Base-by-base conservation (phyloP, 768 basidiomycete genomes). In the Rhizopogon vulgaris region DNA sequence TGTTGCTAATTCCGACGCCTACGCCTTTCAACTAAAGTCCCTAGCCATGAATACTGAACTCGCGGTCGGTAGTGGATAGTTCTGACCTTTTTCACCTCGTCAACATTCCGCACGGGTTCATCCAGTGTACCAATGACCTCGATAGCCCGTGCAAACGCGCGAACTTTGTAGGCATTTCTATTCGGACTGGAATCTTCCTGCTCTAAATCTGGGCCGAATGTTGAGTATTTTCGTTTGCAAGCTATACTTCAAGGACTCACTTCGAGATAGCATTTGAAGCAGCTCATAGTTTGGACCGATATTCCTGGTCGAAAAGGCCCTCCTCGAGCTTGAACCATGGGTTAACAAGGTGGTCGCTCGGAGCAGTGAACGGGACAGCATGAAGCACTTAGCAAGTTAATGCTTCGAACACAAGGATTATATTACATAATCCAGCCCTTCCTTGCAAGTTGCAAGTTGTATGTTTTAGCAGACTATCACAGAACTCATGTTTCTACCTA, bases 101-200 rank as follows among this genome's bases (percentile, higher is more conserved):
- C 67, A 34, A 68, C 73, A 6, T 76, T 72, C 39, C 60, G 68
- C 48, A 82, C 70, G 45, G 76, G 75, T 51, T 70, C 62, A 15
- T 75, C 62, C 3, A 79, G 57, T 37, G 65, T 56, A 27, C 64
- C 56, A 40, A 83, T 69, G 28, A 64, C 66, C 7, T 63, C 65
- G 49, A 83, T 78, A 3, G 80, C 80, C 51, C 64, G 71, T 40
- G 66, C 64, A 56, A 77, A 82, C 18, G 80, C 77, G 49, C 72
- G 70, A 15, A 81, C 63, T 67, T 78, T 81, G 68, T 71, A 80
- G 4, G 54, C 53, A 53, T 80, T 82, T n/a, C 66, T 52, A 18
- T 59, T 51, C 3, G 58, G 34, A 11, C 67, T 68, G 6, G 56
- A 42, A n/a, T 70, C 66, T 55, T 80, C 80, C 15, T 73, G 70